A percentile compares a stretch with the other conserved stretches of the same genome.
Evolutionary conservation across 306 rosid species (phyloP).

Genomic region (Quercus parvula): DNA sequence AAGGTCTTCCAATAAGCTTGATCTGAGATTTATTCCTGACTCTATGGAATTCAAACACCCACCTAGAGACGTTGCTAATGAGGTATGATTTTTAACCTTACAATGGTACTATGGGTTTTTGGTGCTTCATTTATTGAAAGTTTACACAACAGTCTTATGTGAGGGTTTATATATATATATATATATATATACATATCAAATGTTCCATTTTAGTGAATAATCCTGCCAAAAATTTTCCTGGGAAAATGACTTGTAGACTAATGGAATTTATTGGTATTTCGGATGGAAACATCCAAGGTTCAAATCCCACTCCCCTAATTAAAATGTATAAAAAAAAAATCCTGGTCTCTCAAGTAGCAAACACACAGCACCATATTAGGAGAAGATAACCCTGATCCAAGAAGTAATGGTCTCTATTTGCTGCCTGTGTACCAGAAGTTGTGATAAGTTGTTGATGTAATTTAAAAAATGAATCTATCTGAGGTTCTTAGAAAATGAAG

Average conservation of each 20-base stretch:
- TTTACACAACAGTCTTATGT: not conserved
- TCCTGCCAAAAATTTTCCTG: not conserved
- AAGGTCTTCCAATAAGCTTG: slow-evolving; percentile 76
- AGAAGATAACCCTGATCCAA: not conserved
- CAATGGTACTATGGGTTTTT: not conserved
- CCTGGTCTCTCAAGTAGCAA: not conserved
- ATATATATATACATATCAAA: no score
- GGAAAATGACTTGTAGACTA: no score
- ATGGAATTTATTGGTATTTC: no score
- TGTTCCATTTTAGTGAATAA: not conserved
- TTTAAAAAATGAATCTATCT: not conserved
- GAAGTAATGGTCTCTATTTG: not conserved
- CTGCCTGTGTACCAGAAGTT: not conserved
- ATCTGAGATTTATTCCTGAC: slow-evolving; percentile 90
- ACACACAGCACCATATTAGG: not conserved
- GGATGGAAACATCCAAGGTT: no score
- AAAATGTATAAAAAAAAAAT: no score
- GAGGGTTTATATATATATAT: no score
- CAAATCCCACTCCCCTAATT: no score
- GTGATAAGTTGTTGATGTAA: not conserved
- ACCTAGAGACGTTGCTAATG: slow-evolving; percentile 69
- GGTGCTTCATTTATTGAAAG: not conserved
- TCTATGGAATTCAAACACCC: slow-evolving; percentile 69
- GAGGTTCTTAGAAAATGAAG: not conserved
- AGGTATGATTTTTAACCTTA: slow-evolving; percentile 43